A percentile compares a stretch with the other conserved stretches of the same genome.
Evolutionary conservation across 345 rosid genomes (phyloP).

Genomic region (Eucalyptus cloeziana): DNA sequence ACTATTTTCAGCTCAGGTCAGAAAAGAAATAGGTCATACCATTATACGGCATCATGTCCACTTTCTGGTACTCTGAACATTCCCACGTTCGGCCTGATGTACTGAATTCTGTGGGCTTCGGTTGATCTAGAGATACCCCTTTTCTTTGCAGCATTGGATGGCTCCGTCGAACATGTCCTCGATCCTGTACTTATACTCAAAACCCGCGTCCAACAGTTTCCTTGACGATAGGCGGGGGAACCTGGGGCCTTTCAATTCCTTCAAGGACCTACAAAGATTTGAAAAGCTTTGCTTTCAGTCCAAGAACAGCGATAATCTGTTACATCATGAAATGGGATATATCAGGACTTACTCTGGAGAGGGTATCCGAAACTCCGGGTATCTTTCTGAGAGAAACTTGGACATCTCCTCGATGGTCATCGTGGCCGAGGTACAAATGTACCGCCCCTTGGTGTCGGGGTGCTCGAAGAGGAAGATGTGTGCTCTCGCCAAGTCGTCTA

Average conservation of each 20-base stretch:
- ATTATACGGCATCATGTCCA: neutral
- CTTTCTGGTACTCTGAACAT: neutral
- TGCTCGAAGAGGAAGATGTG: conserved; percentile 27
- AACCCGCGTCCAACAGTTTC: conserved; percentile 21
- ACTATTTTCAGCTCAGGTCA: neutral
- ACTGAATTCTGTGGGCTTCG: neutral
- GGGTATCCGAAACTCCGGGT: conserved; percentile 13
- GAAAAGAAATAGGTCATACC: neutral
- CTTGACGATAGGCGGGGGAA: conserved; percentile 2
- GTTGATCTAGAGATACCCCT: conserved; percentile 2
- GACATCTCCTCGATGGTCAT: conserved; percentile 6
- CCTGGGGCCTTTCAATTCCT: neutral
- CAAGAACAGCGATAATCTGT: neutral
- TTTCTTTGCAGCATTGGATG: conserved; percentile 12
- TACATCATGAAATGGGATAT: neutral
- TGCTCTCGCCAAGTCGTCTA: conserved; percentile 25
- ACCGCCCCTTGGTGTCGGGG: conserved; percentile 12
- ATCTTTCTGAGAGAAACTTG: conserved; percentile 8
- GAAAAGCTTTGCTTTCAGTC: neutral
- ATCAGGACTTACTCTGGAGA: conserved; percentile 1
- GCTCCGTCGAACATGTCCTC: conserved; percentile 22
- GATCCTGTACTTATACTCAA: conserved; percentile 10
- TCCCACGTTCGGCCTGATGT: neutral
- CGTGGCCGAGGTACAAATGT: conserved; percentile 13
- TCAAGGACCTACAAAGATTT: neutral